phyloP scores from a whole-genome alignment of 2,329 filamentous ascomycete genomes.

The Penicillium thymicola region DNA sequence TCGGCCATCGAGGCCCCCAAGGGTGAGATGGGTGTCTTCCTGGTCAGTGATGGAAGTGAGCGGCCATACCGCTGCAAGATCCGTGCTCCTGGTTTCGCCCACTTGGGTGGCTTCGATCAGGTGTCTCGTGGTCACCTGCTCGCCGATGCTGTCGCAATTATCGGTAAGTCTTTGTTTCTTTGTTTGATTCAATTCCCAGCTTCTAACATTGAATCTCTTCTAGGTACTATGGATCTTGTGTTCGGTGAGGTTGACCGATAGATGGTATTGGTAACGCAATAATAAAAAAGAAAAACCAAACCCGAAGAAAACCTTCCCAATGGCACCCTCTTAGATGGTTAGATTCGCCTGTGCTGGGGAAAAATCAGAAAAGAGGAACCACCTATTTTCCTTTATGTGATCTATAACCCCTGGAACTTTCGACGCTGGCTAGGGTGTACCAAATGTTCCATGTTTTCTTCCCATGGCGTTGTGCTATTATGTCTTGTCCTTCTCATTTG shows the following conservation, averaged over 20 bases:
- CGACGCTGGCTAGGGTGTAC: constrained; percentile 22
- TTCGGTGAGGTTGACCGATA: constrained; percentile 68
- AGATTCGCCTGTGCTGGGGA: constrained; percentile 12
- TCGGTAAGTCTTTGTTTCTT: constrained; percentile 52
- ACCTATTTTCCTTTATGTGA: constrained; percentile 11
- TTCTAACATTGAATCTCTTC: constrained; percentile 14
- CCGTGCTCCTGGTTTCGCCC: constrained; percentile 91
- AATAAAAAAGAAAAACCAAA: constrained; percentile 21
- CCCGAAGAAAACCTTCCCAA: constrained; percentile 21
- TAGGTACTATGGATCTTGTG: constrained; percentile 76
- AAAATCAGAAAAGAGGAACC: constrained; percentile 14
- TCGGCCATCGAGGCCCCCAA: constrained; percentile 98
- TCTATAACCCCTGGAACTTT: constrained; percentile 17
- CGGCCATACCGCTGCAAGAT: constrained; percentile 97
- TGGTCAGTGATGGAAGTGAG: constrained; percentile 95
- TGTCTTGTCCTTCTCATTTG: constrained; percentile 24
- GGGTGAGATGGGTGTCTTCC: constrained; percentile 97
- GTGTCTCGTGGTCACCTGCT: constrained; percentile 87
- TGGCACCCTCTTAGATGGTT: constrained; percentile 22
- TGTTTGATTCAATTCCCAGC: neutral
- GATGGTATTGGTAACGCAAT: constrained; percentile 21
- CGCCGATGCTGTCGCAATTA: constrained; percentile 94
- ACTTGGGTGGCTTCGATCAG: constrained; percentile 91
- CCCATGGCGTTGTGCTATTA: constrained; percentile 37
- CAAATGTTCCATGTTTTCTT: constrained; percentile 27